Conservation (phyloP, 108 stramenopile species). For the Conticribra weissflogii region DNA sequence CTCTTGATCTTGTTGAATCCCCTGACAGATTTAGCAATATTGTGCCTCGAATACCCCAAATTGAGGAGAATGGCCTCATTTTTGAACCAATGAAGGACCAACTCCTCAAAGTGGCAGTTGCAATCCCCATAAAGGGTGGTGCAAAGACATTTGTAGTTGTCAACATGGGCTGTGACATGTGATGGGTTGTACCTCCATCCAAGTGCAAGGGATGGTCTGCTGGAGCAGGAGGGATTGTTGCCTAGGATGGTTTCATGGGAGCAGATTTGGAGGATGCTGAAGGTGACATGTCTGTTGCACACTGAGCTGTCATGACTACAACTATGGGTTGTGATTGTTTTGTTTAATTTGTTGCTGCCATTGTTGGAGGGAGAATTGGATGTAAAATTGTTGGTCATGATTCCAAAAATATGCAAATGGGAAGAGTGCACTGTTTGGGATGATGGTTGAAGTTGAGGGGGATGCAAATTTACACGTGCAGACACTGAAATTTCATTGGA, state of each 20-base stretch:
- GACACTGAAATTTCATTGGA: too few relatives aligned
- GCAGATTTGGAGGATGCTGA: conserved; percentile 36
- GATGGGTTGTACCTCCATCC: conserved; percentile 49
- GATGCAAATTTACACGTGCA: too few relatives aligned
- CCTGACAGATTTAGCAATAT: conserved; percentile 56
- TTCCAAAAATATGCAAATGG: too few relatives aligned
- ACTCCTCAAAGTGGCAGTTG: conserved; percentile 33
- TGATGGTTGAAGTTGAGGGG: too few relatives aligned
- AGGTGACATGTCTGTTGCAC: too few relatives aligned
- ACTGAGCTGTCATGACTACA: too few relatives aligned
- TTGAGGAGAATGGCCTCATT: conserved; percentile 56
- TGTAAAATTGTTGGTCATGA: too few relatives aligned
- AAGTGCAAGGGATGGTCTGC: conserved; percentile 40
- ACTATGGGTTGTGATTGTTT: too few relatives aligned
- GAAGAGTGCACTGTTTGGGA: too few relatives aligned
- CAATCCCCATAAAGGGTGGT: conserved; percentile 14
- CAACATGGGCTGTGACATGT: conserved; percentile 30
- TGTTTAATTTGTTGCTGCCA: too few relatives aligned
- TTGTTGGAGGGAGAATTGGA: too few relatives aligned
- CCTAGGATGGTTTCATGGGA: conserved; percentile 48
- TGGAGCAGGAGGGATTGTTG: conserved; percentile 48
- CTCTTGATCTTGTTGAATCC: conserved; percentile 59
- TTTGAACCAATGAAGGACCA: conserved; percentile 53
- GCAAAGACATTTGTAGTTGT: conserved; percentile 32
- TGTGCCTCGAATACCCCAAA: conserved; percentile 50